Conservation (phyloP, 768 basidiomycete species). For the Sporobolomyces roseus region DNA sequence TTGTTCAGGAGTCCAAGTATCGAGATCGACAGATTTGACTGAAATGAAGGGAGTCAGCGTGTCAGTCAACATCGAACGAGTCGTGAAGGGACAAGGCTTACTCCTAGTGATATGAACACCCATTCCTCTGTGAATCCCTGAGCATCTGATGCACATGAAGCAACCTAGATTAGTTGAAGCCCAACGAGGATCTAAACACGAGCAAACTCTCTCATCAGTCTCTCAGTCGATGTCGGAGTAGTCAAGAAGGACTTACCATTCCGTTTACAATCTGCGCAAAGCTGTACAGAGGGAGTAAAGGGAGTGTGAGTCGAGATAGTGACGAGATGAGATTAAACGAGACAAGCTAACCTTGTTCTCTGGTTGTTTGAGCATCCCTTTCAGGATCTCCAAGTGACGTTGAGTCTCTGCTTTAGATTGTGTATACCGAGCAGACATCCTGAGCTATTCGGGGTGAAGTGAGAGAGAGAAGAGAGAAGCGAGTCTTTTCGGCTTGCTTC, state of each 20-base stretch:
- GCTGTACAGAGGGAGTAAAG: neutral
- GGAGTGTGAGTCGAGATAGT: neutral
- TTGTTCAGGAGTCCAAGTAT: constrained; percentile 96
- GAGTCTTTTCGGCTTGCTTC: neutral
- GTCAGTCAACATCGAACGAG: too few relatives aligned
- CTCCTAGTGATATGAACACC: constrained; percentile 97
- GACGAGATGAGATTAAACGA: neutral
- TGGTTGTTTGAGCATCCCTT: constrained; percentile 79
- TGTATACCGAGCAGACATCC: constrained; percentile 28
- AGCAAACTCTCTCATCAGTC: neutral
- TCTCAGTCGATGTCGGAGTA: neutral
- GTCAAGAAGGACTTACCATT: constrained; percentile 63
- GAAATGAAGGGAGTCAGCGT: too few relatives aligned
- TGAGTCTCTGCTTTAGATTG: constrained; percentile 25
- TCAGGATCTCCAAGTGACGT: constrained; percentile 55
- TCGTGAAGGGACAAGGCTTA: too few relatives aligned
- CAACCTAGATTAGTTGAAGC: constrained; percentile 98
- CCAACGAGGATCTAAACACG: constrained; percentile 79
- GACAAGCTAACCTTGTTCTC: constrained; percentile 69
- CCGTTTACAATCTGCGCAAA: constrained; percentile 91
- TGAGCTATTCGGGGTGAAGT: neutral
- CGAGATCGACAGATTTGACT: constrained; percentile 92
- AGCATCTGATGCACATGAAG: constrained; percentile 94
- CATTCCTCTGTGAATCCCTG: constrained; percentile 95
- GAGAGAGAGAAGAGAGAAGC: neutral